Conservation (phyloP, 352 stramenopile genomes). For the Globisporangium okanoganense region DNA sequence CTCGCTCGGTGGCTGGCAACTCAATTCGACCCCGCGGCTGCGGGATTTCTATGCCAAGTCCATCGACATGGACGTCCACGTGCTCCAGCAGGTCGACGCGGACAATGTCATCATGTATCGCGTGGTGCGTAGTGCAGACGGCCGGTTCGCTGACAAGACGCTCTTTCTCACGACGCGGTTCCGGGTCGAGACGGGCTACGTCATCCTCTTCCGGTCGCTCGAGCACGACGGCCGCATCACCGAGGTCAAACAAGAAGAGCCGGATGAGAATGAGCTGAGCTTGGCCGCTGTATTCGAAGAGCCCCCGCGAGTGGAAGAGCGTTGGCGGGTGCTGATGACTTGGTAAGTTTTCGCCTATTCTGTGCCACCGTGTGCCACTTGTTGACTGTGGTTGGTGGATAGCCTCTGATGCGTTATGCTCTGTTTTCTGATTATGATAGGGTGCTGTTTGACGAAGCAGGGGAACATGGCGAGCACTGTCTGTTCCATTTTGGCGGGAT, state of each 20-base stretch:
- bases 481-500: constrained; percentile 49
- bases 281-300: neutral
- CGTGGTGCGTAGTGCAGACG: constrained; percentile 28
- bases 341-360: constrained; percentile 24
- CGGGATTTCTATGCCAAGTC: constrained; percentile 37
- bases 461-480: constrained; percentile 25
- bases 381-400: neutral
- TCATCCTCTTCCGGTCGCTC: constrained; percentile 51
- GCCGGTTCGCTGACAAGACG: constrained; percentile 23
- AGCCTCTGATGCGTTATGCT: neutral
- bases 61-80: constrained; percentile 37
- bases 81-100: constrained; percentile 46
- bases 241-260: neutral
- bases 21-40: constrained; percentile 28
- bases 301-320: neutral
- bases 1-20: constrained; percentile 34
- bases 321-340: constrained; percentile 52
- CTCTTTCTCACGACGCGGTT: constrained; percentile 47
- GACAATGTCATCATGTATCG: constrained; percentile 58
- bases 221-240: constrained; percentile 16
- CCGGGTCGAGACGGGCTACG: constrained; percentile 26
- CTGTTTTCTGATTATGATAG: constrained; percentile 12
- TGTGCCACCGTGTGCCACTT: neutral
- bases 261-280: neutral
- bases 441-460: constrained; percentile 43